Percentiles rank a stretch among this genome's conserved stretches.
phyloP scores from a whole-genome alignment of 768 basidiomycete genomes.

The Suillus spraguei region DNA sequence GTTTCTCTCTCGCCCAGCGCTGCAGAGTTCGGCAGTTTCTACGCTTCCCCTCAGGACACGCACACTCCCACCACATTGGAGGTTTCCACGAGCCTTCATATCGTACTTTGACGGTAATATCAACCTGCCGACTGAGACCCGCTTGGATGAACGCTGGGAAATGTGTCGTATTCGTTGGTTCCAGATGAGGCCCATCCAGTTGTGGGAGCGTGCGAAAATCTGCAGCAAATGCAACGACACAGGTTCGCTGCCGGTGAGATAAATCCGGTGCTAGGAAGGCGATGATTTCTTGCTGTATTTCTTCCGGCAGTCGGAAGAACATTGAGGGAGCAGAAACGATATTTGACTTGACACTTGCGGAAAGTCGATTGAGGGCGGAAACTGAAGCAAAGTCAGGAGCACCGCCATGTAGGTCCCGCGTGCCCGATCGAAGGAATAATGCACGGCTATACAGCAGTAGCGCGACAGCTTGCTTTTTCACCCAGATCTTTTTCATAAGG shows the following conservation, averaged over 20 bases:
- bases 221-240: slow-evolving; percentile 54
- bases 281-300: slow-evolving; percentile 59
- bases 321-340: slow-evolving; percentile 19
- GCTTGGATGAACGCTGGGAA: slow-evolving; percentile 12
- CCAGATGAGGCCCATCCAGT: slow-evolving; percentile 23
- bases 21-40: slow-evolving; percentile 30
- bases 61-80: slow-evolving; percentile 37
- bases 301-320: slow-evolving; percentile 51
- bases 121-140: slow-evolving; percentile 13
- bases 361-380: slow-evolving; percentile 13
- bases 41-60: slow-evolving; percentile 27
- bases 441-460: slow-evolving; percentile 54
- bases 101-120: slow-evolving; percentile 15
- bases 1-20: slow-evolving; percentile 43
- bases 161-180: slow-evolving; percentile 11
- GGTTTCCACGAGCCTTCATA: slow-evolving; percentile 38
- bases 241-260: slow-evolving; percentile 55
- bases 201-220: slow-evolving; percentile 47
- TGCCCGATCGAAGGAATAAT: slow-evolving; percentile 45
- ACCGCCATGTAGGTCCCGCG: slow-evolving; percentile 3
- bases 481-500: slow-evolving; percentile 36
- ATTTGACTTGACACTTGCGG: slow-evolving; percentile 10
- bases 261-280: slow-evolving; percentile 59
- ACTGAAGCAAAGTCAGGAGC: slow-evolving; percentile 8
- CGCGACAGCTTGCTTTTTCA: slow-evolving; percentile 48